These are phyloP conservation scores for Helichrysum umbraculigerum DNA, from an alignment of 129 eudicot species.

Conservation along the genomic window DNA sequence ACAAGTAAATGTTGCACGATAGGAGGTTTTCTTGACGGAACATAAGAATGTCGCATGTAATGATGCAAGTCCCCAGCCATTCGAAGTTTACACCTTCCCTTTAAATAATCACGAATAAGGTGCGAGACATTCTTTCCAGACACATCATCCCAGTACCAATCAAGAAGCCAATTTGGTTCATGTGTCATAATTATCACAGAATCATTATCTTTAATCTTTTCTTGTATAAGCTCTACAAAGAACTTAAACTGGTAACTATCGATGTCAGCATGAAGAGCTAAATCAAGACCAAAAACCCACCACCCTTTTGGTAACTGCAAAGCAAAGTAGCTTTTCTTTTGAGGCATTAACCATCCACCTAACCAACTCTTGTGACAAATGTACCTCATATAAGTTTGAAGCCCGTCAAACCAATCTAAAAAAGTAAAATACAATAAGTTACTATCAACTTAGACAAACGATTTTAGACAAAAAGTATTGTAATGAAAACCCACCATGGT, in stretches of 20 bases:
- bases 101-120: conserved; percentile 70
- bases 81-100: conserved; percentile 89
- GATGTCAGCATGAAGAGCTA: conserved; percentile 86
- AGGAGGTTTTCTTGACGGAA: conserved; percentile 67
- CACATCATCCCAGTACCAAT: conserved; percentile 85
- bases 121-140: conserved; percentile 76
- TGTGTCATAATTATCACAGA: conserved; percentile 94
- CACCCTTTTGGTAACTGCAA: conserved; percentile 84
- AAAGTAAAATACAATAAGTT: background rate
- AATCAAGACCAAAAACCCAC: conserved; percentile 98
- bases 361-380: conserved; percentile 98
- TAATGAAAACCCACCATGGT: conserved; percentile 68
- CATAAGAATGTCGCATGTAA: conserved; percentile 85
- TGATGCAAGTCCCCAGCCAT: conserved; percentile 93
- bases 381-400: conserved; percentile 92
- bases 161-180: conserved; percentile 95
- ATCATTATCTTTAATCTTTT: conserved; percentile 80
- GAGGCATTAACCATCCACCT: conserved; percentile 99
- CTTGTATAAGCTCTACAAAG: conserved; percentile 63
- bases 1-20: conserved; percentile 84
- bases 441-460: background rate
- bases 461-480: background rate
- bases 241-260: conserved; percentile 89
- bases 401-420: conserved; percentile 98
- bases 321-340: conserved; percentile 94